Evolutionary conservation across 2,329 filamentous ascomycete genomes (phyloP).

Genomic region (Alternaria sp.): DNA sequence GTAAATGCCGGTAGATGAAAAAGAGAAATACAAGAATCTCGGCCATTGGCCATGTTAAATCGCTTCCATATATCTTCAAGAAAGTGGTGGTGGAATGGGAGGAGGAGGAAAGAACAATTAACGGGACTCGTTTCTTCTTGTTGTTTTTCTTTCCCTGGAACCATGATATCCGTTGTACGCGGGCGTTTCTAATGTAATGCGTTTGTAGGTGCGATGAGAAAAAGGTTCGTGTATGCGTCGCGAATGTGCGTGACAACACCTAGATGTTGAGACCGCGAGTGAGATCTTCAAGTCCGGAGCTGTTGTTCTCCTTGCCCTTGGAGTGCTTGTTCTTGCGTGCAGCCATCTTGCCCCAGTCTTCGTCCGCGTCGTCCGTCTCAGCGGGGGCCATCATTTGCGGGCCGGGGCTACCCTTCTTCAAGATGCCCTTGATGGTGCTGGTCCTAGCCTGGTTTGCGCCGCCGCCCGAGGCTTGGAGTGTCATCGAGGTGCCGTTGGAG

Average conservation of each 20-base stretch:
- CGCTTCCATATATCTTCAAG: slow-evolving; percentile 16
- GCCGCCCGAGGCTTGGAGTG: slow-evolving; percentile 39
- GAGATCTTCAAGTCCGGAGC: slow-evolving; percentile 31
- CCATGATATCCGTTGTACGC: slow-evolving; percentile 8
- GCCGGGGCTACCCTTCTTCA: slow-evolving; percentile 33
- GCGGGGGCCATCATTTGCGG: slow-evolving; percentile 17
- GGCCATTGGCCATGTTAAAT: slow-evolving; percentile 7
- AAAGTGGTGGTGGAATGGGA: background rate
- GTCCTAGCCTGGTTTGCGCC: slow-evolving; percentile 25
- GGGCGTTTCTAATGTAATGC: slow-evolving; percentile 7
- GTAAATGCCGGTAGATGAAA: slow-evolving; percentile 5
- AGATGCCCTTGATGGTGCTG: slow-evolving; percentile 40
- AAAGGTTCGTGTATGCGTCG: slow-evolving; percentile 3
- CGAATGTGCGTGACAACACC: slow-evolving; percentile 7
- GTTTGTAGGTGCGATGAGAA: background rate
- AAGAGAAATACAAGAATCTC: background rate
- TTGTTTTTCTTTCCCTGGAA: slow-evolving; percentile 3
- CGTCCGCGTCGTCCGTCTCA: slow-evolving; percentile 42
- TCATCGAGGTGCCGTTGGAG: slow-evolving; percentile 41
- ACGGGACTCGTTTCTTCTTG: slow-evolving; percentile 1
- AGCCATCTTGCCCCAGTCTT: slow-evolving; percentile 43
- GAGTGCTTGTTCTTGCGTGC: slow-evolving; percentile 38
- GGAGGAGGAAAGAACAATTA: background rate
- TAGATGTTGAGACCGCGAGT: slow-evolving; percentile 35
- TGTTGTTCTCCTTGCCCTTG: slow-evolving; percentile 25